A percentile compares a stretch with the other conserved stretches of the same genome.
These are phyloP conservation scores for Phyllostachys edulis DNA, from an alignment of 176 grass and related monocot species.

Conservation along the genomic window DNA sequence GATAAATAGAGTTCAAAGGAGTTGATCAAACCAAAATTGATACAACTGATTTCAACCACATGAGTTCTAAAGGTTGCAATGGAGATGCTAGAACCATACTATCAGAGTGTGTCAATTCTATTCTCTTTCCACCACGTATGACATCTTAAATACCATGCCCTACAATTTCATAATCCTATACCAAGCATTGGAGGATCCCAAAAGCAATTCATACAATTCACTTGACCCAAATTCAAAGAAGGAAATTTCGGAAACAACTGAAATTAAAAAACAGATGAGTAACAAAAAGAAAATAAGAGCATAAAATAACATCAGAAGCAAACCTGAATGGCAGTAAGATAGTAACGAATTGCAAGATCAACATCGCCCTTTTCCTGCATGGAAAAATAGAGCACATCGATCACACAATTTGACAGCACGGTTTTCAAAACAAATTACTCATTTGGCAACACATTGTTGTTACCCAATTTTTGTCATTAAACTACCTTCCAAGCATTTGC, in stretches of 20 bases:
- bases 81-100: neutral
- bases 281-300: neutral
- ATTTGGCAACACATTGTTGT: neutral
- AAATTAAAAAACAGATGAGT: neutral
- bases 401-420: neutral
- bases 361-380: constrained; percentile 89
- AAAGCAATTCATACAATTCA: neutral
- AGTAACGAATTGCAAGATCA: constrained; percentile 89
- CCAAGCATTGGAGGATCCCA: neutral
- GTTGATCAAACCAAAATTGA: neutral
- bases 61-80: neutral
- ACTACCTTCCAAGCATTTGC: constrained; percentile 99
- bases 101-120: neutral
- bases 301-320: constrained; percentile 20
- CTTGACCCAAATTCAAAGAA: neutral
- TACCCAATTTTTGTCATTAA: neutral
- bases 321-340: constrained; percentile 92
- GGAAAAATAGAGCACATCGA: constrained; percentile 4
- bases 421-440: neutral
- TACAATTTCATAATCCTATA: neutral
- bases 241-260: neutral
- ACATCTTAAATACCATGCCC: neutral
- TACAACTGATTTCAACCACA: neutral
- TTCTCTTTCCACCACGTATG: neutral
- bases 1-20: neutral